These are phyloP conservation scores for Penicillium sp. DNA, from an alignment of 2,329 filamentous ascomycete species.

Conservation along the genomic window DNA sequence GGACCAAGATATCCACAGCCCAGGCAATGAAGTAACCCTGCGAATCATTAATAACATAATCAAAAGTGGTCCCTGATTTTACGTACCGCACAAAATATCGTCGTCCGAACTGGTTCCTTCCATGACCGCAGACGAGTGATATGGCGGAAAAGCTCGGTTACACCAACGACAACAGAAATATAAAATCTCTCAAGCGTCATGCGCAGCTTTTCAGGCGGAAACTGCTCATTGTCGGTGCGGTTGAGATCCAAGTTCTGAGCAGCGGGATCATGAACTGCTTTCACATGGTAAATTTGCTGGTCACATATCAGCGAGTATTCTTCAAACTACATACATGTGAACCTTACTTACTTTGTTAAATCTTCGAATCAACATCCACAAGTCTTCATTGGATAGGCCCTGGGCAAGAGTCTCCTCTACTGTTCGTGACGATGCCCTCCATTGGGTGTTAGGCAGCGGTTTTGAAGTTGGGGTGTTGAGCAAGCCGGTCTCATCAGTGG, in stretches of 20 bases:
- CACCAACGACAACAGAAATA: conserved; percentile 70
- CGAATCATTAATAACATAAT: background rate
- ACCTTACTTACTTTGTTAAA: conserved; percentile 65
- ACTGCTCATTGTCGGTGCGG: conserved; percentile 77
- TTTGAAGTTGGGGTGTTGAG: conserved; percentile 10
- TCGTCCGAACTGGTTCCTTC: conserved; percentile 68
- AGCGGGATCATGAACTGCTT: conserved; percentile 58
- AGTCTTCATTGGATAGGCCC: conserved; percentile 68
- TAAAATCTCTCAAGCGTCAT: conserved; percentile 77
- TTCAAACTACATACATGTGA: background rate
- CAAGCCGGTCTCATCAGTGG: conserved; percentile 8
- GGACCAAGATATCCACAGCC: conserved; percentile 68
- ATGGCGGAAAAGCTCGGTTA: conserved; percentile 69
- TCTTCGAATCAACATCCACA: conserved; percentile 69
- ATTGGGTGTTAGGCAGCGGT: conserved; percentile 14
- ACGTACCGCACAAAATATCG: conserved; percentile 59
- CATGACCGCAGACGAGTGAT: conserved; percentile 74
- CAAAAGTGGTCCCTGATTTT: background rate
- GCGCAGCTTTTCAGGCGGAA: conserved; percentile 78
- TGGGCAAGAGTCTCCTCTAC: conserved; percentile 56
- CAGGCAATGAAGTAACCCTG: conserved; percentile 64
- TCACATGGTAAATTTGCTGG: conserved; percentile 69
- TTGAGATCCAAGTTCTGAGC: conserved; percentile 74
- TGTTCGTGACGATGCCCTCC: conserved; percentile 19
- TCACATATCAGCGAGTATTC: conserved; percentile 27